A percentile compares a stretch with the other conserved stretches of the same genome.
Conservation (phyloP, 225 moss, liverwort and hornwort genomes). For the Polytrichum formosum region DNA sequence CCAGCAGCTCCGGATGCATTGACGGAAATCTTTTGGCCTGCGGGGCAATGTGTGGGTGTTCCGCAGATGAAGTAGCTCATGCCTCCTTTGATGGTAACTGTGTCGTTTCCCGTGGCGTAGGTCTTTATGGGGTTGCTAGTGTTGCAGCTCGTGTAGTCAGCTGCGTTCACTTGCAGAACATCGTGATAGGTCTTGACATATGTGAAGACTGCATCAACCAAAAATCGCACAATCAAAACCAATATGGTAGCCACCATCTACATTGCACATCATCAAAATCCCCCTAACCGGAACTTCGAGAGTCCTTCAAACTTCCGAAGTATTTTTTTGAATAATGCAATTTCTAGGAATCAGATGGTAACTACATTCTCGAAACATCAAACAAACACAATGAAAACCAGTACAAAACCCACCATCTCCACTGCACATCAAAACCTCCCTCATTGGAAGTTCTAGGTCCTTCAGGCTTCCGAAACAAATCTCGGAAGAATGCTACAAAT, state of each 20-base stretch:
- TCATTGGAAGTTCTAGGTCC: no score
- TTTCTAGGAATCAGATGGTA: no score
- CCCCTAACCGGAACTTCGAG: no score
- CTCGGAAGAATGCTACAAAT: no score
- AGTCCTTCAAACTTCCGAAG: background rate
- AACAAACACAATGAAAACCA: no score
- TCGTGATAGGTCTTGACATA: conserved; percentile 10
- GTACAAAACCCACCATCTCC: no score
- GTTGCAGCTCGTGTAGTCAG: conserved; percentile 11
- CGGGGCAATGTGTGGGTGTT: conserved; percentile 6
- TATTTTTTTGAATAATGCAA: no score
- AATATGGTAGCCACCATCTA: background rate
- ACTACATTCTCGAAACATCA: no score
- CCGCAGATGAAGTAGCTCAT: conserved; percentile 30
- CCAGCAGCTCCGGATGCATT: background rate
- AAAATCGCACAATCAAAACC: background rate
- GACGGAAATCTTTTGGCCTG: conserved; percentile 20
- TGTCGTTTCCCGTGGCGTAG: conserved; percentile 6
- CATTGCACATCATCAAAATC: background rate
- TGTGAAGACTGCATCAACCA: conserved; percentile 28
- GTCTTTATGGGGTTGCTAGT: background rate
- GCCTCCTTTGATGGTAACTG: conserved; percentile 8
- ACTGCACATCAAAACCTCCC: no score
- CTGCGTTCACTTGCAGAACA: conserved; percentile 13
- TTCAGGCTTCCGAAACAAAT: no score